Percentiles rank a stretch among this genome's conserved stretches.
Evolutionary conservation across 73 alveolate genomes (phyloP).

Genomic region (Paramecium pentaurelia): DNA sequence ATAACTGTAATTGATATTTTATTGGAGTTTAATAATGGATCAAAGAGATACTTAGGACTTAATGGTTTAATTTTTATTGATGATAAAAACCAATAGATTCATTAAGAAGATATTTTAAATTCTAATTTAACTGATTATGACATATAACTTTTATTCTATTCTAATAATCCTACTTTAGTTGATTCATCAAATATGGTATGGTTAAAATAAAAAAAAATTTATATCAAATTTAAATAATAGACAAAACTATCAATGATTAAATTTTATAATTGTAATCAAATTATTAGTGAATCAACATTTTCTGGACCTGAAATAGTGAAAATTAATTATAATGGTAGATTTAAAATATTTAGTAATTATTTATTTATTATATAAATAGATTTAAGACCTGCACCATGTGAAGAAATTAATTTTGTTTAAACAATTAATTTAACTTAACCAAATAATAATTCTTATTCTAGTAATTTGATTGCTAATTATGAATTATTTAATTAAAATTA

Average conservation of each 20-base stretch:
- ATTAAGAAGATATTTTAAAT: neutral
- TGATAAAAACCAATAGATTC: neutral
- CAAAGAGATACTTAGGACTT: neutral
- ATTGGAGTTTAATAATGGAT: neutral
- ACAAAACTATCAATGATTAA: neutral
- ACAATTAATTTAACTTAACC: conserved; percentile 56
- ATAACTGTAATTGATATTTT: neutral
- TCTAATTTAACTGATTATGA: conserved; percentile 9
- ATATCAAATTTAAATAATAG: neutral
- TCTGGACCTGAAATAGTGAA: conserved; percentile 24
- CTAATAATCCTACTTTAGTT: neutral
- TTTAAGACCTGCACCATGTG: conserved; percentile 77
- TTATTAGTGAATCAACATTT: neutral
- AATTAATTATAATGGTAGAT: neutral
- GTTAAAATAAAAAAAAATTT: neutral
- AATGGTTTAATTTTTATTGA: neutral
- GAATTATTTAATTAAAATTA: neutral
- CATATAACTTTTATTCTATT: neutral
- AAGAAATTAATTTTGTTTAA: conserved; percentile 66
- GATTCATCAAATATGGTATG: neutral
- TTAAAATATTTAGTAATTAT: neutral
- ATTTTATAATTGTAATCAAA: neutral
- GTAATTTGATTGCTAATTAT: neutral
- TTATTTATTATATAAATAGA: neutral
- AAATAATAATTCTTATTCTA: neutral